Conservation (phyloP, 345 rosid species). For the Odontarrhena argentea region DNA sequence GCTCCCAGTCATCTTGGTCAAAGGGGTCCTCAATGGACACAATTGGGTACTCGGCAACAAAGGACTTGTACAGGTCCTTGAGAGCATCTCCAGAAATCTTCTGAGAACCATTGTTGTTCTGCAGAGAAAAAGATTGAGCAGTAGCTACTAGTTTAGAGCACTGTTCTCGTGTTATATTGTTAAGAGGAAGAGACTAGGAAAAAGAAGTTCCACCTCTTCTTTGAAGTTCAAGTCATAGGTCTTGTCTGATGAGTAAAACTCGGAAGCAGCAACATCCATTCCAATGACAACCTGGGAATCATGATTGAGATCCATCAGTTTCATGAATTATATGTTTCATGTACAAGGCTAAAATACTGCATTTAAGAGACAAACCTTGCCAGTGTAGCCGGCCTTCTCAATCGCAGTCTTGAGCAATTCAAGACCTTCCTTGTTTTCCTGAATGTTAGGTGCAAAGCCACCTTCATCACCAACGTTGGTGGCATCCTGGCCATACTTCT, state of each 20-base stretch:
- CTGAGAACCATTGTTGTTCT: slow-evolving; percentile 85
- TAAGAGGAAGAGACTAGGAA: not conserved
- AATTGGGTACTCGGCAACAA: slow-evolving; percentile 83
- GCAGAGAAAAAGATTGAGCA: slow-evolving; percentile 25
- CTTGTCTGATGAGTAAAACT: slow-evolving; percentile 77
- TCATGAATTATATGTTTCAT: too few relatives aligned
- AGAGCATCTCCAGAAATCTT: slow-evolving; percentile 88
- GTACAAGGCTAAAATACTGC: not conserved
- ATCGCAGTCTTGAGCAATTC: slow-evolving; percentile 93
- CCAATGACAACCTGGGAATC: slow-evolving; percentile 86
- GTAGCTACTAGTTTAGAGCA: not conserved
- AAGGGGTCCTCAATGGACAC: slow-evolving; percentile 97
- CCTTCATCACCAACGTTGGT: slow-evolving; percentile 99
- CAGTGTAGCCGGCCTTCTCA: slow-evolving; percentile 89
- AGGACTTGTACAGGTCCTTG: slow-evolving; percentile 88
- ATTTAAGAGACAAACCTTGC: slow-evolving; percentile 56
- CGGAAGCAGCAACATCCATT: slow-evolving; percentile 99
- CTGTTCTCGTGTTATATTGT: not conserved
- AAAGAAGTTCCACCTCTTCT: slow-evolving; percentile 55
- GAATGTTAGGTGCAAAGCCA: slow-evolving; percentile 98
- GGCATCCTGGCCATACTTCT: slow-evolving; percentile 98
- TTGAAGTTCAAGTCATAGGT: slow-evolving; percentile 87
- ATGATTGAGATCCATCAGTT: slow-evolving; percentile 1
- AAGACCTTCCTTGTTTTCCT: slow-evolving; percentile 99
- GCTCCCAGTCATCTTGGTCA: slow-evolving; percentile 98